A percentile compares a stretch with the other conserved stretches of the same genome.
phyloP scores from a whole-genome alignment of 768 basidiomycete genomes.

The Agrocybe praecox region DNA sequence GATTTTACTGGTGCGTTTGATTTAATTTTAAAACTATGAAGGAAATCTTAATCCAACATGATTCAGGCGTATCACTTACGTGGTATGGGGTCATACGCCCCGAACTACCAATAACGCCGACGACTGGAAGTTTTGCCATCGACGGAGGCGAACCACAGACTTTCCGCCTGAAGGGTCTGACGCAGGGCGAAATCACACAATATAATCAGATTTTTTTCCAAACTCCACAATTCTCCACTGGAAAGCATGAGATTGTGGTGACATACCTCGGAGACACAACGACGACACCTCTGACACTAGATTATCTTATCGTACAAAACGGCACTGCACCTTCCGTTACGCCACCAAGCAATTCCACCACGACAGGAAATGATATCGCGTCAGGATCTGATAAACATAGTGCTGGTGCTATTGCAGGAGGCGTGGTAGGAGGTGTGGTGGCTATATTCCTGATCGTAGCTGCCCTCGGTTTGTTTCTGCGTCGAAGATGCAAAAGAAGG shows the following conservation, averaged over 20 bases:
- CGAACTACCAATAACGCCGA: slow-evolving; percentile 18
- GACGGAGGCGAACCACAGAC: slow-evolving; percentile 11
- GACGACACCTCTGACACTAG: slow-evolving; percentile 23
- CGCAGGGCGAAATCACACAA: slow-evolving; percentile 1
- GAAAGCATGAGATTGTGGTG: slow-evolving; percentile 25
- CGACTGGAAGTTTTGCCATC: slow-evolving; percentile 20
- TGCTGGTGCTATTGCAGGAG: too few relatives aligned
- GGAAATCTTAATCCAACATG: too few relatives aligned
- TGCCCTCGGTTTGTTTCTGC: too few relatives aligned
- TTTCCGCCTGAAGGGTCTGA: slow-evolving; percentile 11
- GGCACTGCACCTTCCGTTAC: not conserved
- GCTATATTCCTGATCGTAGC: too few relatives aligned
- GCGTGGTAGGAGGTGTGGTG: too few relatives aligned
- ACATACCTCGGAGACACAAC: slow-evolving; percentile 18
- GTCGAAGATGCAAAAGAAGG: too few relatives aligned
- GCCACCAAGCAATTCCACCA: not conserved
- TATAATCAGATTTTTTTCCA: slow-evolving; percentile 26
- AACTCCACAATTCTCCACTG: slow-evolving; percentile 17
- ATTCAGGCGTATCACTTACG: slow-evolving; percentile 17
- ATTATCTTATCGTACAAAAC: slow-evolving; percentile 12
- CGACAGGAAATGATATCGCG: too few relatives aligned
- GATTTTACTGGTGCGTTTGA: slow-evolving; percentile 24
- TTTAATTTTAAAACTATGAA: not conserved
- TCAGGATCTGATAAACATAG: too few relatives aligned
- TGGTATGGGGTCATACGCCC: slow-evolving; percentile 20